Percentiles rank a stretch among this genome's conserved stretches.
Evolutionary conservation across 768 basidiomycete species (phyloP).

Genomic region (Auriscalpium vulgare): DNA sequence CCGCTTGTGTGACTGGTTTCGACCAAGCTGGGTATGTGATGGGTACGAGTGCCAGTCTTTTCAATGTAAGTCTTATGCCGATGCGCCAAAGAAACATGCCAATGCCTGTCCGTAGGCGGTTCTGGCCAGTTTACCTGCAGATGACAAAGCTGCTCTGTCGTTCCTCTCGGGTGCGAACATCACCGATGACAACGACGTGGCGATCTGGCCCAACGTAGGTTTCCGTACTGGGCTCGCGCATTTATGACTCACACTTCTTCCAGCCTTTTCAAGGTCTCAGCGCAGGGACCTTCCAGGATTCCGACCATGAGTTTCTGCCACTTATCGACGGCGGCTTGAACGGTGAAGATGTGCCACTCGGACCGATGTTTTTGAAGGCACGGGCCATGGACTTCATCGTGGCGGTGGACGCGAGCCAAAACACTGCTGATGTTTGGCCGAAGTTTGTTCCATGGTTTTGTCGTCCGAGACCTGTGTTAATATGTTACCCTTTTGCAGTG

Average conservation of each 20-base stretch:
- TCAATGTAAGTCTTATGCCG: slow-evolving; percentile 37
- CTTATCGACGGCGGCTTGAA: slow-evolving; percentile 71
- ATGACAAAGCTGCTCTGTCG: too few species aligned
- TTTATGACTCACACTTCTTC: not conserved
- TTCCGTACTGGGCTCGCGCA: slow-evolving; percentile 4
- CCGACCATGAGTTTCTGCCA: slow-evolving; percentile 43
- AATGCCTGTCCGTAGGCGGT: too few species aligned
- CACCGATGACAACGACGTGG: slow-evolving; percentile 36
- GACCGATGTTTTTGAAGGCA: slow-evolving; percentile 60
- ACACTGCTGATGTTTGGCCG: slow-evolving; percentile 52
- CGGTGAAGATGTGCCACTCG: slow-evolving; percentile 61
- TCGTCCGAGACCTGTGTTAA: not conserved
- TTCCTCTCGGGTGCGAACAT: too few species aligned
- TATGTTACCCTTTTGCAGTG: slow-evolving; percentile 27
- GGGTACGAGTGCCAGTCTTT: slow-evolving; percentile 65
- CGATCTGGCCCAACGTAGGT: slow-evolving; percentile 56
- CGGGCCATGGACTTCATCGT: slow-evolving; percentile 69
- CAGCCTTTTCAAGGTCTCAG: slow-evolving; percentile 46
- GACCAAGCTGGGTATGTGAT: slow-evolving; percentile 71
- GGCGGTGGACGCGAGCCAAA: slow-evolving; percentile 63
- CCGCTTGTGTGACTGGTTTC: slow-evolving; percentile 64
- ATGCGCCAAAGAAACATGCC: too few species aligned
- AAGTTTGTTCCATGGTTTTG: slow-evolving; percentile 36
- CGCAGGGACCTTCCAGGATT: slow-evolving; percentile 42
- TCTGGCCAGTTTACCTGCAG: too few species aligned